phyloP scores from a whole-genome alignment of 2,329 filamentous ascomycete genomes.

The Zymoseptoria crescenta region DNA sequence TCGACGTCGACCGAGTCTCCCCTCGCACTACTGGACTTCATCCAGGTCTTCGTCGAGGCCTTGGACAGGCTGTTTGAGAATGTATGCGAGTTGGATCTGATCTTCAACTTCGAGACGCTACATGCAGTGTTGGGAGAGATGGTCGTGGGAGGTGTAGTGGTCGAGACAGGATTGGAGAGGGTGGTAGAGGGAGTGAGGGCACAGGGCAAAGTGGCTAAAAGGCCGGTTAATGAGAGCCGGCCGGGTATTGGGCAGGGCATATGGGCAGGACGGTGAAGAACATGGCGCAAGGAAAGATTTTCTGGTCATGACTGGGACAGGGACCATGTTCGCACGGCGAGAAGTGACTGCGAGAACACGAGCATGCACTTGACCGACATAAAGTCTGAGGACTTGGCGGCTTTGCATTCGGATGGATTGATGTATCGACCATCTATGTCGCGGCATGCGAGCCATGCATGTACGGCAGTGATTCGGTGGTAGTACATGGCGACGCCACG shows the following conservation, averaged over 20 bases:
- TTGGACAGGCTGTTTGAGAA: slow-evolving; percentile 95
- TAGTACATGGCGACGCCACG: background rate
- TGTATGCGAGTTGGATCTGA: slow-evolving; percentile 94
- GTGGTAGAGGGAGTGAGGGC: slow-evolving; percentile 75
- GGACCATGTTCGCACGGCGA: background rate
- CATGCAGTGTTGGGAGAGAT: slow-evolving; percentile 88
- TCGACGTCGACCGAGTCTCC: slow-evolving; percentile 94
- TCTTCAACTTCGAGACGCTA: slow-evolving; percentile 97
- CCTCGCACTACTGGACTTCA: slow-evolving; percentile 87
- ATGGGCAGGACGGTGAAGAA: slow-evolving; percentile 30
- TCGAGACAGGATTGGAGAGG: slow-evolving; percentile 82
- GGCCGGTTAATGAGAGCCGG: slow-evolving; percentile 64
- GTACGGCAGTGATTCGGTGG: background rate
- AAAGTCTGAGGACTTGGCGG: background rate
- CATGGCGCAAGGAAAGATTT: background rate
- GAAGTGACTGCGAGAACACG: background rate
- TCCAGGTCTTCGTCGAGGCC: slow-evolving; percentile 96
- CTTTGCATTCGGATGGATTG: background rate
- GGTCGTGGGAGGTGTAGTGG: slow-evolving; percentile 89
- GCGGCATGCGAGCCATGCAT: background rate
- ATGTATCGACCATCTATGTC: background rate
- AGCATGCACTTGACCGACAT: background rate
- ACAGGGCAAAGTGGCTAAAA: slow-evolving; percentile 69
- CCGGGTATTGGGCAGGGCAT: slow-evolving; percentile 26
- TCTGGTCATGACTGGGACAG: background rate